Base-by-base conservation (phyloP, 352 stramenopile species). In the Phytophthora hibernalis region DNA sequence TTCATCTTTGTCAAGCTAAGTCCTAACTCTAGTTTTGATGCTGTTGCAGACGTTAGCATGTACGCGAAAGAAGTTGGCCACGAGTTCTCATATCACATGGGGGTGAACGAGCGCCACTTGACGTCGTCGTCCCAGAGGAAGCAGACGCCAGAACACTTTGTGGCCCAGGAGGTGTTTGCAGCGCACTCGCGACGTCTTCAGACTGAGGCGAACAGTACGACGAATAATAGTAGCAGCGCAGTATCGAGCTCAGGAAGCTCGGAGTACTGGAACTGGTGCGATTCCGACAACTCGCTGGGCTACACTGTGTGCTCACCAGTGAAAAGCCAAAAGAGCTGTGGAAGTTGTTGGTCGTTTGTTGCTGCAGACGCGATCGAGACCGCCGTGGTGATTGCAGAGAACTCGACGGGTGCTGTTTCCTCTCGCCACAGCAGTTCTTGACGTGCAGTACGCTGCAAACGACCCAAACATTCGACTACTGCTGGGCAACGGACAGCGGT, bases 301-400 rank as follows among this genome's bases (percentile, higher is more conserved):
- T 74, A 77, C 52, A 89, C 57, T 26, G 82, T 95, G 50, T 95
- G 86, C 53, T 83, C 84, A 22, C 69, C 74, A 9, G 80, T 93
- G 9, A 95, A 95, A 63, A 93, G 86, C 43, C 86, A 95, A 74
- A 77, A 90, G 44, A 89, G 83, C 44, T 95, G 86, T 51, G 86
- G 86, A 33, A 91, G 81, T 51, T 95, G 86, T 59, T 95, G 86
- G 86, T 86, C 86, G 2, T 95, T 95, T 35, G 86, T 86, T 1
- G 86, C 86, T 15, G 77, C 84, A 6, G 86, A 95, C 64, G 79
- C 85, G 10, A 95, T 95, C 28, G 86, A 95, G 55, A 92, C 86
- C 0, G 86, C 86, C 0, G 86, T 95, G 0, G 79, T 82, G 13
- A 89, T 93, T 56, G 76, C 82, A 1, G 79, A 83, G 20, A 89